Base-by-base conservation (phyloP, 352 stramenopile species). In the Blastocystis sp. region DNA sequence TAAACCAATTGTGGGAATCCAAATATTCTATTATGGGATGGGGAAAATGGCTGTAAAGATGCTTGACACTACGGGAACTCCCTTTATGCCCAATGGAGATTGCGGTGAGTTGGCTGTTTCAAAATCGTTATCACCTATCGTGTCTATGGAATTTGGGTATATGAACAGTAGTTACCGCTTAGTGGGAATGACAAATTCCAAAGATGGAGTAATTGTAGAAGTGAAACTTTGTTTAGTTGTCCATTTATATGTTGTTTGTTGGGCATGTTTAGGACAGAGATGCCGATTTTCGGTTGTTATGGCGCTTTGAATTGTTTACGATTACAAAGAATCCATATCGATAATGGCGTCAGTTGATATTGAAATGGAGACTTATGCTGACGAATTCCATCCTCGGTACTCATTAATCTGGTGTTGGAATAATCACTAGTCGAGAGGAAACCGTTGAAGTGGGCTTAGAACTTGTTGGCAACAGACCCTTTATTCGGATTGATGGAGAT, bases 21-120 rank as follows among this genome's bases (percentile, higher is more conserved):
- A 83, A 56, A 7, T 83, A 49, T 83, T 83, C 29, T 83, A 83
- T 37, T 83, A 83, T 42, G 71, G 71, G 1, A 52, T 35, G 49
- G 71, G 71, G 0, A 63, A 43, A 32, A 65, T 83, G 19, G 39
- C 71, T 52, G 51, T 54, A n/a, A 32, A 37, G 46, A 27, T 83
- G 5, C 0, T 29, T 1, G 52, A 83, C 43, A 27, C 16, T 14
- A 14, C 35, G 2, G 46, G 27, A 39, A 42, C 63, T 6, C 7
- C 27, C 14, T 12, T 35, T 19, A 37, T 61, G 27, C 21, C 42
- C 14, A 49, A 14, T 29, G 71, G 71, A 14, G 71, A 65, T 6
- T 83, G 71, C 24, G 71, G 71, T 9, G 24, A 83, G 9, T 35
- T 83, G 0, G 16, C 66, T 11, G 35, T 83, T 27, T 51, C 71